These are phyloP conservation scores for Solanum corneliomulleri DNA, from an alignment of 257 asterid genomes.

Conservation along the genomic window DNA sequence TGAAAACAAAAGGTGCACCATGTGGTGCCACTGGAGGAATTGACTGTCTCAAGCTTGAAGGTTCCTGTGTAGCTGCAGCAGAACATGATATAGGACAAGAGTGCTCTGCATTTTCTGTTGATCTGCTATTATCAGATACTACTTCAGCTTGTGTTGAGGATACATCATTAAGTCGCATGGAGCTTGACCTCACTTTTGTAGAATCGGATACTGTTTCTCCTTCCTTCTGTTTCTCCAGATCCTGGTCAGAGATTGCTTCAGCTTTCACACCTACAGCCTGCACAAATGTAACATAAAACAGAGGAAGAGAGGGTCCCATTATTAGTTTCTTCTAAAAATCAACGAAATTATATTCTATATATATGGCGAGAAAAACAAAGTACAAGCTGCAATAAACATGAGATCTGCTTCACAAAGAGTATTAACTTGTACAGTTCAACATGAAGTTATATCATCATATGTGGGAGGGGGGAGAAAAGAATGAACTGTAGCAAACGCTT, in stretches of 20 bases:
- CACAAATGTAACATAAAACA: slow-evolving; percentile 5
- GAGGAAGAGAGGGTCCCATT: not conserved
- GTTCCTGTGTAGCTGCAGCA: slow-evolving; percentile 24
- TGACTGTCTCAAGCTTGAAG: slow-evolving; percentile 27
- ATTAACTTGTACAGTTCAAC: not conserved
- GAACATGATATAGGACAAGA: slow-evolving; percentile 25
- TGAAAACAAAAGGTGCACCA: slow-evolving; percentile 40
- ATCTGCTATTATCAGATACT: slow-evolving; percentile 12
- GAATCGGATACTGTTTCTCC: slow-evolving; percentile 25
- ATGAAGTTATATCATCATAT: not conserved
- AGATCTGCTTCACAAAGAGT: not conserved
- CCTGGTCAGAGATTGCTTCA: slow-evolving; percentile 29
- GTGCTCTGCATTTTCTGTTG: slow-evolving; percentile 22
- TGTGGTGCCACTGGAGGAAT: slow-evolving; percentile 38
- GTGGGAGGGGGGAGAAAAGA: not conserved
- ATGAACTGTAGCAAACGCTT: not conserved
- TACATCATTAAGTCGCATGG: slow-evolving; percentile 6
- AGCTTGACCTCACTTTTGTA: slow-evolving; percentile 32
- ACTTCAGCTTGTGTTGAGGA: slow-evolving; percentile 24
- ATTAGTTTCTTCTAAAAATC: not conserved
- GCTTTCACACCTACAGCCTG: slow-evolving; percentile 65
- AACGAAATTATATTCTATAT: not conserved
- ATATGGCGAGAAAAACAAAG: not conserved
- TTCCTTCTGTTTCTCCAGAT: slow-evolving; percentile 29
- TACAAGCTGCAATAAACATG: not conserved